Evolutionary conservation across 2,329 filamentous ascomycete genomes (phyloP).

Genomic region (Arthrobotrys sphaeroides): DNA sequence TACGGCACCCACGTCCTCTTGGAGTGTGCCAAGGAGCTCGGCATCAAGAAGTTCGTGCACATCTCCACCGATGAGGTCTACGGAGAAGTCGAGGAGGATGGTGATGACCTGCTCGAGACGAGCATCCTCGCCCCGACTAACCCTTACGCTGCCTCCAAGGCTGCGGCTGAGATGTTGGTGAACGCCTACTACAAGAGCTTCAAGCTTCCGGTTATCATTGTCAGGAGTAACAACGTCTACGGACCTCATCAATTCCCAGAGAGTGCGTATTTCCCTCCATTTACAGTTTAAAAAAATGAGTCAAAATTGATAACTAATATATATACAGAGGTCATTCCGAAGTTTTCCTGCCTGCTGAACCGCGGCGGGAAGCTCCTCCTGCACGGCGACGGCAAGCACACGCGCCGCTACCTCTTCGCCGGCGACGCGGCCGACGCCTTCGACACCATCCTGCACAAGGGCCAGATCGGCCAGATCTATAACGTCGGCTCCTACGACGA

Average conservation of each 20-base stretch:
- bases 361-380: slow-evolving; percentile 74
- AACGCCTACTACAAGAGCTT: slow-evolving; percentile 86
- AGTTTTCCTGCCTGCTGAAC: slow-evolving; percentile 78
- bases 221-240: slow-evolving; percentile 85
- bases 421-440: slow-evolving; percentile 83
- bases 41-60: slow-evolving; percentile 78
- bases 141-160: slow-evolving; percentile 82
- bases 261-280: too few species aligned
- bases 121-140: slow-evolving; percentile 82
- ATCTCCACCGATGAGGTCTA: slow-evolving; percentile 88
- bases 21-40: slow-evolving; percentile 77
- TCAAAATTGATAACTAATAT: too few species aligned
- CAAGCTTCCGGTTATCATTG: slow-evolving; percentile 80
- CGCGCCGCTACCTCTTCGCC: slow-evolving; percentile 79
- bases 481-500: slow-evolving; percentile 83
- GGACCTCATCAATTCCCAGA: slow-evolving; percentile 85
- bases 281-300: too few species aligned
- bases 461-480: slow-evolving; percentile 78
- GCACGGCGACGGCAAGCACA: slow-evolving; percentile 79
- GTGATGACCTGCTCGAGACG: slow-evolving; percentile 76
- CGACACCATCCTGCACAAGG: slow-evolving; percentile 83
- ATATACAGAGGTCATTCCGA: slow-evolving; percentile 78
- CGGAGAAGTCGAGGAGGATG: slow-evolving; percentile 77
- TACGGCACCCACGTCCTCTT: slow-evolving; percentile 84
- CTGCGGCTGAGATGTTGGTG: slow-evolving; percentile 85